Conservation (phyloP, 768 basidiomycete genomes). For the Lactarius vividus region DNA sequence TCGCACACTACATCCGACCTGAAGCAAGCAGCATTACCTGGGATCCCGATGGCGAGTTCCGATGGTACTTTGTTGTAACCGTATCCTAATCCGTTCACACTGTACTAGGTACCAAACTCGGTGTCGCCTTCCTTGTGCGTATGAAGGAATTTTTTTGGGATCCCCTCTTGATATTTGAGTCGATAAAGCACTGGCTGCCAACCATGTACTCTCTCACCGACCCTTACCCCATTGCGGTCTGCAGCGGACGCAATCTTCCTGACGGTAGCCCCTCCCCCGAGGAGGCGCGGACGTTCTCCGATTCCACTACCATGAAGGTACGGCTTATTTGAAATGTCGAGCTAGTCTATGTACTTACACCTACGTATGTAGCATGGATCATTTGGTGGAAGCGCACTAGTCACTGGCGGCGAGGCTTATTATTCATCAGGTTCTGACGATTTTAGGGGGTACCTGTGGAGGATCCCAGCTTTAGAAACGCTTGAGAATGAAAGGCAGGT, state of each 20-base stretch:
- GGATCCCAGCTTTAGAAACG: conserved; percentile 50
- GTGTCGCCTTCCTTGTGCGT: conserved; percentile 65
- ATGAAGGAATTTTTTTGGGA: neutral
- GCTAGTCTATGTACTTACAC: neutral
- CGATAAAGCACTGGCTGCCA: conserved; percentile 58
- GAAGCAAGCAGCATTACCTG: conserved; percentile 68
- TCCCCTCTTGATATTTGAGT: conserved; percentile 1
- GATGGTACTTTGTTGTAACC: neutral
- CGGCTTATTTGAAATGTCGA: neutral
- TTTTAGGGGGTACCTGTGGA: conserved; percentile 78
- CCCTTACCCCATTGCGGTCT: conserved; percentile 65
- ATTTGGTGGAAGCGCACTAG: conserved; percentile 56
- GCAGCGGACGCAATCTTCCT: conserved; percentile 56
- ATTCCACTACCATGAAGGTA: conserved; percentile 80
- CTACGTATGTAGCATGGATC: conserved; percentile 57
- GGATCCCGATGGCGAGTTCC: conserved; percentile 58
- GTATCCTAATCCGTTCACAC: conserved; percentile 1
- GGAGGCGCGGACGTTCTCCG: conserved; percentile 56
- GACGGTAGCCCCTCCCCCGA: conserved; percentile 49
- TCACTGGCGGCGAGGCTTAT: conserved; percentile 50
- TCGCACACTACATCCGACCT: conserved; percentile 49
- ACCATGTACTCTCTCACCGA: conserved; percentile 69
- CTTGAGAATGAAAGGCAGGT: conserved; percentile 47
- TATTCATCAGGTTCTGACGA: conserved; percentile 83
- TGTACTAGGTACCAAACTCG: conserved; percentile 54